A percentile compares a stretch with the other conserved stretches of the same genome.
These are phyloP conservation scores for Neotropicomus parvogracilis DNA, from an alignment of 1,284 basidiomycete species.

Conservation along the genomic window DNA sequence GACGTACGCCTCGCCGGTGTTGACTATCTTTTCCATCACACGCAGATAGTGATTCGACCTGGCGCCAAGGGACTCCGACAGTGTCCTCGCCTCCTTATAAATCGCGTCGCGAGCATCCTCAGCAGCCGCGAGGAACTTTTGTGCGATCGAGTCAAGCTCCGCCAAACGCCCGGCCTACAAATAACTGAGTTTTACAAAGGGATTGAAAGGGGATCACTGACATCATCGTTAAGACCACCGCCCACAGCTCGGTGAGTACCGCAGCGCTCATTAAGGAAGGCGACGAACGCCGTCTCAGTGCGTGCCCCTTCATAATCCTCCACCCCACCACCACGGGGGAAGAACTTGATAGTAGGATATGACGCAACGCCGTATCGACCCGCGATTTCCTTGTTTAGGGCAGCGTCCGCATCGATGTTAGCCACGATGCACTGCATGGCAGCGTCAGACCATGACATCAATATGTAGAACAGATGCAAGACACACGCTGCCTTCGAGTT, in stretches of 20 bases:
- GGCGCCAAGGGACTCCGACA: slow-evolving; percentile 46
- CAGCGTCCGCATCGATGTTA: slow-evolving; percentile 87
- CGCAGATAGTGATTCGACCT: slow-evolving; percentile 82
- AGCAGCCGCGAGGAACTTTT: slow-evolving; percentile 68
- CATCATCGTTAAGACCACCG: slow-evolving; percentile 75
- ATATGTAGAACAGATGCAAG: background rate
- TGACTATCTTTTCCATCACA: slow-evolving; percentile 87
- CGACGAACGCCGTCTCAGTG: slow-evolving; percentile 65
- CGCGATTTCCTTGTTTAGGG: slow-evolving; percentile 75
- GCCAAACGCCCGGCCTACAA: slow-evolving; percentile 75
- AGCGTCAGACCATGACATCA: slow-evolving; percentile 7
- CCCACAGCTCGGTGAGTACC: slow-evolving; percentile 81
- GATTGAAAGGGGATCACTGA: slow-evolving; percentile 31
- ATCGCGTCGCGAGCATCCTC: slow-evolving; percentile 57
- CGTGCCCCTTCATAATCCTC: slow-evolving; percentile 68
- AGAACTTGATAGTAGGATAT: slow-evolving; percentile 95
- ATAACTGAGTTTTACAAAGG: slow-evolving; percentile 1
- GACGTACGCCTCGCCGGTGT: slow-evolving; percentile 73
- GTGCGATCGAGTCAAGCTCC: slow-evolving; percentile 76
- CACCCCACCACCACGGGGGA: slow-evolving; percentile 68
- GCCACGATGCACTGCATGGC: slow-evolving; percentile 75
- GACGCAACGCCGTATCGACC: slow-evolving; percentile 68
- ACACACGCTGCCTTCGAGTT: slow-evolving; percentile 69
- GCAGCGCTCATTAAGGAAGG: slow-evolving; percentile 83
- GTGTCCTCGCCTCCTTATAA: slow-evolving; percentile 54